phyloP scores from a whole-genome alignment of 345 rosid species.

The Brassica cretica region DNA sequence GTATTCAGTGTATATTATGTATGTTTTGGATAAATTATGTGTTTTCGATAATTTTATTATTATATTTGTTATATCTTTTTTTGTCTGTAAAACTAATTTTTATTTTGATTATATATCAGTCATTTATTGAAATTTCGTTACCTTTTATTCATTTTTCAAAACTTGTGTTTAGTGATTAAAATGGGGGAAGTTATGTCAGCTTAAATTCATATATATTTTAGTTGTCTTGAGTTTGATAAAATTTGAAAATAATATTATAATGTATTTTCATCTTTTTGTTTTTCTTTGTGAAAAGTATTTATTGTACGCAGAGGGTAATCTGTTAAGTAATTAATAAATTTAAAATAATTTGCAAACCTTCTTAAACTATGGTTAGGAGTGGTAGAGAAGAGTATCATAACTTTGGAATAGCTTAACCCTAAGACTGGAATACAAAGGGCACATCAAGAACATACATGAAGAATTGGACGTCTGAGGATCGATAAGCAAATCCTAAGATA shows the following conservation, averaged over 20 bases:
- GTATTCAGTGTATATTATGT: not conserved
- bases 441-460: not conserved
- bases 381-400: not conserved
- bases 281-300: too few relatives aligned
- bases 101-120: too few relatives aligned
- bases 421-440: not conserved
- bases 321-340: constrained; percentile 13
- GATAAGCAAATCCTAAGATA: not conserved
- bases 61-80: not conserved
- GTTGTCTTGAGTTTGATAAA: not conserved
- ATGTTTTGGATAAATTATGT: not conserved
- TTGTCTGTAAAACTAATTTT: not conserved
- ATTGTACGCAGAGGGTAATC: not conserved
- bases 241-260: not conserved
- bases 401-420: constrained; percentile 2
- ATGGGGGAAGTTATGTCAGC: not conserved
- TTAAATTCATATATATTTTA: too few relatives aligned
- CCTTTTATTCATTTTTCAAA: not conserved
- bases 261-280: too few relatives aligned
- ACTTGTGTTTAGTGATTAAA: not conserved
- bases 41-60: not conserved
- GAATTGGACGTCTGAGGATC: not conserved
- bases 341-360: constrained; percentile 53
- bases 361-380: not conserved
- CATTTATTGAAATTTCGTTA: not conserved